Evolutionary conservation across 164 flowering plant genomes (phyloP).

Genomic region (Santalum album): DNA sequence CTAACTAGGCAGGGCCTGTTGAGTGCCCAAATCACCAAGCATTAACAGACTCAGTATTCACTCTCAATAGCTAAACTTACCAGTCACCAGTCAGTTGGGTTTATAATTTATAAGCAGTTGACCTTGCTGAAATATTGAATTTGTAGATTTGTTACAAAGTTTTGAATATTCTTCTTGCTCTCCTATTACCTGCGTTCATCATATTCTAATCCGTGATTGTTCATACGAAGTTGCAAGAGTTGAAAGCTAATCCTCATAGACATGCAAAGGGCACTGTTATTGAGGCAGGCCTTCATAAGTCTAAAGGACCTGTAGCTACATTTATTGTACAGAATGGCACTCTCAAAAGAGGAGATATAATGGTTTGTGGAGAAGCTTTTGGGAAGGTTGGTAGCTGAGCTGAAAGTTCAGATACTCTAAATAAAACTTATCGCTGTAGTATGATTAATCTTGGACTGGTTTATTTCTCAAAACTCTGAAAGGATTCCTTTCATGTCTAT

Average conservation of each 20-base stretch:
- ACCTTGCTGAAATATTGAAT: neutral
- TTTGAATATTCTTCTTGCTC: neutral
- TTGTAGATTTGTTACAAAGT: neutral
- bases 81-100: no score
- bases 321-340: slow-evolving; percentile 95
- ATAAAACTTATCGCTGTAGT: no score
- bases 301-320: slow-evolving; percentile 84
- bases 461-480: neutral
- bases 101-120: no score
- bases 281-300: slow-evolving; percentile 88
- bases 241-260: slow-evolving; percentile 92
- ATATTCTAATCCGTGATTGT: slow-evolving; percentile 8
- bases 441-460: no score
- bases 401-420: no score
- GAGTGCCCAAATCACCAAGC: no score
- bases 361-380: slow-evolving; percentile 86
- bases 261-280: slow-evolving; percentile 91
- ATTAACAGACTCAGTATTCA: no score
- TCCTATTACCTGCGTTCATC: neutral
- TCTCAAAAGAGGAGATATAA: slow-evolving; percentile 67
- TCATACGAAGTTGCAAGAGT: slow-evolving; percentile 61
- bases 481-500: slow-evolving; percentile 2
- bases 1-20: no score
- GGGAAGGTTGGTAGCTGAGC: slow-evolving; percentile 87
- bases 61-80: no score